These are phyloP conservation scores for Metarhizium sp. DNA, from an alignment of 2,329 filamentous ascomycete species.

Conservation along the genomic window DNA sequence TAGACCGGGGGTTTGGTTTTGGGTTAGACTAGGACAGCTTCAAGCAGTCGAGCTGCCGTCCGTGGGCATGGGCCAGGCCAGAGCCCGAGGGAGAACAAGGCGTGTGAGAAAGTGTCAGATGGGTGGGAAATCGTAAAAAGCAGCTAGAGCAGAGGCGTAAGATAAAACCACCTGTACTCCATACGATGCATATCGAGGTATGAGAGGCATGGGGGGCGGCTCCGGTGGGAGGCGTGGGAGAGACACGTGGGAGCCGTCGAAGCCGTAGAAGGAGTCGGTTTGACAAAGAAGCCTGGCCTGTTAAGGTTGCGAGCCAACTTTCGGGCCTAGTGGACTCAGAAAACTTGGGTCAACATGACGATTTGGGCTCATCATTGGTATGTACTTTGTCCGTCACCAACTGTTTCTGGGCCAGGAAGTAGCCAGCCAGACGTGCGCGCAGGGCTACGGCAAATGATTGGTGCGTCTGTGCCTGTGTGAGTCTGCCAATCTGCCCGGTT, in stretches of 20 bases:
- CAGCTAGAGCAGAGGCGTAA: not conserved
- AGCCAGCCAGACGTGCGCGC: not conserved
- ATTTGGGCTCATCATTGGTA: not conserved
- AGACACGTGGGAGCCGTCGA: not conserved
- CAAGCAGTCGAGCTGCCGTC: slow-evolving; percentile 1
- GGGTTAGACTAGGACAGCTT: slow-evolving; percentile 2
- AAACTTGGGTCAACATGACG: not conserved
- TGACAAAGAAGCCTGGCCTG: not conserved
- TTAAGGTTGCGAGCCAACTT: not conserved
- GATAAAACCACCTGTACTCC: not conserved
- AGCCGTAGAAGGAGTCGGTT: not conserved
- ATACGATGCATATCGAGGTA: not conserved
- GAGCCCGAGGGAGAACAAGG: slow-evolving; percentile 5
- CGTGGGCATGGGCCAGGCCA: not conserved
- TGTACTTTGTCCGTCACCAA: not conserved
- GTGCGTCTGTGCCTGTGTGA: not conserved
- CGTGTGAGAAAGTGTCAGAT: slow-evolving; percentile 5
- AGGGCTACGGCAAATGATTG: not conserved
- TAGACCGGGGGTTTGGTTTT: not conserved
- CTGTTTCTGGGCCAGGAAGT: not conserved
- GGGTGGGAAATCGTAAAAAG: slow-evolving; percentile 1
- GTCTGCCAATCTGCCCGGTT: too few relatives aligned
- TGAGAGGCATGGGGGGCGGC: not conserved
- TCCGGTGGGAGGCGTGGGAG: not conserved
- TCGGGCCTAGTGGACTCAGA: not conserved